Evolutionary conservation across 148 eudicot species (phyloP).

Genomic region (Silene uniflora): DNA sequence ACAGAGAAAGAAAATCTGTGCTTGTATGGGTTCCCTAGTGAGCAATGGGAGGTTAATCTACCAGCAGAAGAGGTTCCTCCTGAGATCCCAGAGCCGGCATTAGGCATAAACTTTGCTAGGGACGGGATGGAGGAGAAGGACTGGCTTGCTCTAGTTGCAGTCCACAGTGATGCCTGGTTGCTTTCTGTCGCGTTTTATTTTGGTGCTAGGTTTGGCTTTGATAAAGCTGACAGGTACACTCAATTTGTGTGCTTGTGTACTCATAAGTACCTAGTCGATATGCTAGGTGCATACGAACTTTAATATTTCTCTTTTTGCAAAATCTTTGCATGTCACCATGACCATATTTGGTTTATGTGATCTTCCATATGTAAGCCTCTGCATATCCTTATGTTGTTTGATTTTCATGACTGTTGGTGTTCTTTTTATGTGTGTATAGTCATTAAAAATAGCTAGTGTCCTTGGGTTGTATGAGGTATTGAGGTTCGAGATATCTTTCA

Average conservation of each 20-base stretch:
- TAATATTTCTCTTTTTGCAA: neutral
- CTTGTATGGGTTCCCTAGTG: constrained; percentile 81
- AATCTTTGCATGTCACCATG: neutral
- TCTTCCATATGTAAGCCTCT: neutral
- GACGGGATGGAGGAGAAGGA: constrained; percentile 90
- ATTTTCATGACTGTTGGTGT: neutral
- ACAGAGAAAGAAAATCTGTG: constrained; percentile 91
- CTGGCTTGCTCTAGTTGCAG: constrained; percentile 87
- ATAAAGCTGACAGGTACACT: constrained; percentile 74
- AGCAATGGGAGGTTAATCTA: constrained; percentile 89
- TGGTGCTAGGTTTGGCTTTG: constrained; percentile 89
- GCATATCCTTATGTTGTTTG: neutral
- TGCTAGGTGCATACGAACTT: neutral
- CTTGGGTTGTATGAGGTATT: neutral
- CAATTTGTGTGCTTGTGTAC: neutral
- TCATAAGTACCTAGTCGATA: neutral
- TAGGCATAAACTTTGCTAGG: constrained; percentile 92
- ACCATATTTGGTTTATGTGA: neutral
- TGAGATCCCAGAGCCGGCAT: constrained; percentile 90
- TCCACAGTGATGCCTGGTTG: constrained; percentile 91
- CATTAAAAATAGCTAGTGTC: neutral
- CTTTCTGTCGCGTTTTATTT: constrained; percentile 87
- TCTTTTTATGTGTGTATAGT: neutral
- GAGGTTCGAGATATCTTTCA: neutral
- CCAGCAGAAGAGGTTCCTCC: constrained; percentile 96